Evolutionary conservation across 2,329 filamentous ascomycete genomes (phyloP).

Genomic region (Alternaria solani): DNA sequence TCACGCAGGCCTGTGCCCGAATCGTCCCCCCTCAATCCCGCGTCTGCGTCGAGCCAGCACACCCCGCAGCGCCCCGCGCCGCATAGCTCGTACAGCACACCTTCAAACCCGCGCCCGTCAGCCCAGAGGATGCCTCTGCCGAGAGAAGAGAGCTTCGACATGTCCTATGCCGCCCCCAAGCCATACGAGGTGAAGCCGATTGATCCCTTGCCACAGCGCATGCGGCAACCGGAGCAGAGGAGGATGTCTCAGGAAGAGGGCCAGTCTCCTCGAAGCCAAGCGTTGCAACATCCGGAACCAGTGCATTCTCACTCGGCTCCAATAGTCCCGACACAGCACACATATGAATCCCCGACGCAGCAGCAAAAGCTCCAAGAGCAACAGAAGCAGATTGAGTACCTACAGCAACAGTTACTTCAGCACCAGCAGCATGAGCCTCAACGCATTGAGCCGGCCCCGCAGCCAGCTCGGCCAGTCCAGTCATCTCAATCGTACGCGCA

Average conservation of each 20-base stretch:
- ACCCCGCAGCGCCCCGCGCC: constrained; percentile 39
- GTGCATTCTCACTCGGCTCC: constrained; percentile 58
- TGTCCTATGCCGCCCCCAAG: constrained; percentile 49
- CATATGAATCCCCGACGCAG: constrained; percentile 29
- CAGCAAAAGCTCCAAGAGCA: constrained; percentile 19
- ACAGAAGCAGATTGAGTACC: constrained; percentile 24
- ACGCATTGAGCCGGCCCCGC: constrained; percentile 16
- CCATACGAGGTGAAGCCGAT: constrained; percentile 46
- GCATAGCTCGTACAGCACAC: constrained; percentile 32
- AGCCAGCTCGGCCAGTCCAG: constrained; percentile 15
- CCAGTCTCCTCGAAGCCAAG: constrained; percentile 31
- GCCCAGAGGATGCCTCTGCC: constrained; percentile 29
- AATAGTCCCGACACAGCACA: constrained; percentile 47
- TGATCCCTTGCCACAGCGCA: constrained; percentile 38
- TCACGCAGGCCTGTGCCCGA: constrained; percentile 42
- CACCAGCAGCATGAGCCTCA: constrained; percentile 30
- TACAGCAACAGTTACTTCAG: constrained; percentile 18
- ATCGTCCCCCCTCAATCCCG: constrained; percentile 29
- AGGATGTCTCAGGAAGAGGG: constrained; percentile 41
- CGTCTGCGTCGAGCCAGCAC: constrained; percentile 29
- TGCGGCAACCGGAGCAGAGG: constrained; percentile 28
- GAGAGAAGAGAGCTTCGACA: constrained; percentile 41
- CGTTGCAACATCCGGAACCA: constrained; percentile 42
- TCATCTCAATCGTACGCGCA: constrained; percentile 26
- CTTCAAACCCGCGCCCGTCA: constrained; percentile 37